Evolutionary conservation across 768 basidiomycete species (phyloP), one percentile per base, ranked within the genome.

Genomic region (Grammothele lineata): DNA sequence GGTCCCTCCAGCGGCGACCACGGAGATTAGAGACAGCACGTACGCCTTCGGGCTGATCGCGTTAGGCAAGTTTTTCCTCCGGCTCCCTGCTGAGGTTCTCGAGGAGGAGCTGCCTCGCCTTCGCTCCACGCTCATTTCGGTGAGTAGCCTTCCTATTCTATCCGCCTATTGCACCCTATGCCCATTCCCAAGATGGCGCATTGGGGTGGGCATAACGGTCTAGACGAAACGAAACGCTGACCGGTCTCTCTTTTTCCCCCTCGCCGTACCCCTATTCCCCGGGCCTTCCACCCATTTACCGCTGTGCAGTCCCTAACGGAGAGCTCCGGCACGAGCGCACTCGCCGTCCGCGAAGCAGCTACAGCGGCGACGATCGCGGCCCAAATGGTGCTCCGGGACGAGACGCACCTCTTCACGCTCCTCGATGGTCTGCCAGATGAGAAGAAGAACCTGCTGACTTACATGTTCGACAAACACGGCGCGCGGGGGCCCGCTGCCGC

Each of bases 401-500:
- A 92, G 61, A 81, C 82, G 0, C 87, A 90, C 54, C 70, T 93
- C 1, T 93, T 93, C 57, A 71, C 79, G 30, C 76, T 93, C 15
- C 69, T 93, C 37, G 87, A 89, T 47, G 87, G 85, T 5, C 72
- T 93, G 34, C 81, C 87, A n/a, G 85, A 90, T 50, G 88, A 89
- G 57, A 90, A 92, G 74, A 92, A 91, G 73, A 92, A 93, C 60
- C 70, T 92, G 15, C 70, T 93, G 40, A 90, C 91, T 1, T 93
- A 93, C 55, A 71, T 91, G 47, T 93, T 93, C 54, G 90, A 92
- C 63, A 92, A 92, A 63, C 87, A 92, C 57, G 83, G 83, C 25
- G 86, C 77, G 9, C 73, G 90, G 18, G 86, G 78, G 25, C 45
- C 61, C 18, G 57, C 48, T 19, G 46, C 33, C 26, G 37, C 45